Conservation (phyloP, 805 yeast genomes). For the Groenewaldozyma tartarivorans region DNA sequence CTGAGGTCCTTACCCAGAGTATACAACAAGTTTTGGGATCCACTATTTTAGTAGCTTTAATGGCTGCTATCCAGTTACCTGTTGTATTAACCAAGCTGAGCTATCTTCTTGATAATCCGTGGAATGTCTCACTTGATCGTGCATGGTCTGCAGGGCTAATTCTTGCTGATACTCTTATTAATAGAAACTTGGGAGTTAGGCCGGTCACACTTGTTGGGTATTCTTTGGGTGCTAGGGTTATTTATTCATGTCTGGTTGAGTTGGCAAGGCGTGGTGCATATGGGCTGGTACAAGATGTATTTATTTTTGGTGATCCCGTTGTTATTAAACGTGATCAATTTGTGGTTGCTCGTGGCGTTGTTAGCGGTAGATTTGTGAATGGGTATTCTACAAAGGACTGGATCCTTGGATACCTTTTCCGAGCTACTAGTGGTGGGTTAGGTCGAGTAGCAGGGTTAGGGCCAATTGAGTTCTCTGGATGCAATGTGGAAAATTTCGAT, state of each 20-base stretch:
- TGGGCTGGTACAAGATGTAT: conserved; percentile 85
- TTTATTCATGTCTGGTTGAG: conserved; percentile 81
- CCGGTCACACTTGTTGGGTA: conserved; percentile 92
- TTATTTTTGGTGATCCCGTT: conserved; percentile 79
- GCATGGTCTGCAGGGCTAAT: conserved; percentile 95
- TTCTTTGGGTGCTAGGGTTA: conserved; percentile 85
- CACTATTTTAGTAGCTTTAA: conserved; percentile 76
- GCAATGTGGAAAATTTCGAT: conserved; percentile 74
- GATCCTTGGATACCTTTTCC: conserved; percentile 87
- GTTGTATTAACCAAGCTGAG: conserved; percentile 84
- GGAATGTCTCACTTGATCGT: conserved; percentile 94
- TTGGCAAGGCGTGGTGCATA: conserved; percentile 76
- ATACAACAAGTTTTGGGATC: conserved; percentile 93
- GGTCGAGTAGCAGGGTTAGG: conserved; percentile 87
- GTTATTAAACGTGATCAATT: conserved; percentile 72
- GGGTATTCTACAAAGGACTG: conserved; percentile 91
- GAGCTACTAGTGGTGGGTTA: conserved; percentile 94
- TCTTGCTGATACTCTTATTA: conserved; percentile 80
- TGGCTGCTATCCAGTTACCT: conserved; percentile 90
- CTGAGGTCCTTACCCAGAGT: conserved; percentile 85
- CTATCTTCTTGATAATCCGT: conserved; percentile 87
- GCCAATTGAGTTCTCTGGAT: conserved; percentile 44
- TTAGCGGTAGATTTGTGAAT: conserved; percentile 81
- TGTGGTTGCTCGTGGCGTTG: conserved; percentile 70
- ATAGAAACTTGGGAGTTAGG: conserved; percentile 82